These are phyloP conservation scores for Fusarium musae DNA, from an alignment of 2,329 filamentous ascomycete species.

Conservation along the genomic window DNA sequence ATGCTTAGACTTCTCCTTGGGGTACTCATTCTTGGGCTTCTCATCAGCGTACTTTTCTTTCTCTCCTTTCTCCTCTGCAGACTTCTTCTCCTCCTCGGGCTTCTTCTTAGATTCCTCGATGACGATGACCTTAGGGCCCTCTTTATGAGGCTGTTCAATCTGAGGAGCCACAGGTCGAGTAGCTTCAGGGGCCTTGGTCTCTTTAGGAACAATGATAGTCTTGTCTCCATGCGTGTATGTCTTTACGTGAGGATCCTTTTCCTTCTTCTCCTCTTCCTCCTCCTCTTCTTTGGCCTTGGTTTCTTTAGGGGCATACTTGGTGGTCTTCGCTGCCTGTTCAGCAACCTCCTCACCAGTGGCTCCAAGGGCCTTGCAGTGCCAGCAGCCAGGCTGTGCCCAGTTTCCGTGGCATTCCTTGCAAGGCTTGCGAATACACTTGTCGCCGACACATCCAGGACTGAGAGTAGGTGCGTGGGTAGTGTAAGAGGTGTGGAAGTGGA, in stretches of 20 bases:
- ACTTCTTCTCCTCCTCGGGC: neutral
- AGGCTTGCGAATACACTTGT: constrained; percentile 40
- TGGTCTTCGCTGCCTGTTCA: constrained; percentile 16
- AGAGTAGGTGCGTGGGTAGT: constrained; percentile 23
- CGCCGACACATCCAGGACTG: constrained; percentile 33
- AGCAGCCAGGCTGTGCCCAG: constrained; percentile 47
- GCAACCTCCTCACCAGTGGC: constrained; percentile 19
- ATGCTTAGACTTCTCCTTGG: neutral
- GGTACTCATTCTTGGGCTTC: neutral
- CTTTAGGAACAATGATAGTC: constrained; percentile 21
- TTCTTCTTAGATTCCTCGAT: neutral
- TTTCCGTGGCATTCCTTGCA: constrained; percentile 43
- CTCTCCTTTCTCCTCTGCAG: neutral
- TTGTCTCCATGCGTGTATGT: constrained; percentile 18
- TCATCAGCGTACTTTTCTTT: neutral
- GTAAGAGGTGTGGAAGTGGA: constrained; percentile 21
- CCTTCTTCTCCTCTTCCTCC: neutral
- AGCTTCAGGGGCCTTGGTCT: constrained; percentile 20
- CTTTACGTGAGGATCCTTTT: constrained; percentile 14
- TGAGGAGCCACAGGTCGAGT: neutral
- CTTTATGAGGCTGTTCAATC: neutral
- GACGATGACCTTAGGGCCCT: neutral
- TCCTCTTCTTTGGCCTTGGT: constrained; percentile 7
- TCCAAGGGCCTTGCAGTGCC: constrained; percentile 45
- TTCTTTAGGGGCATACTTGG: constrained; percentile 3